phyloP scores from a whole-genome alignment of 2,329 filamentous ascomycete species.

The Alternaria postmessia region DNA sequence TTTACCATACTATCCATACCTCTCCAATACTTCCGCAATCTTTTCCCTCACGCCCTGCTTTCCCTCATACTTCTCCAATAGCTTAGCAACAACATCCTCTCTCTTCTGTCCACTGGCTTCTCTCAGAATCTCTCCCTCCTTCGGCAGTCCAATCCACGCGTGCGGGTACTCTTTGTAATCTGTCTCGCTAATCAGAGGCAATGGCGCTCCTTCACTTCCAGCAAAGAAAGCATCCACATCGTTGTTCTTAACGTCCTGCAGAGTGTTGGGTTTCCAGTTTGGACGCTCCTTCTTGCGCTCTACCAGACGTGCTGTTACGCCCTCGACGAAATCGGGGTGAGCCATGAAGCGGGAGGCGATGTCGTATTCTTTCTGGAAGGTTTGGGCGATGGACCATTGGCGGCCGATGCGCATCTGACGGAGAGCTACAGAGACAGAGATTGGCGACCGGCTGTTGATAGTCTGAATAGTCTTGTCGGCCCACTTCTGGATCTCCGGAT shows the following conservation, averaged over 20 bases:
- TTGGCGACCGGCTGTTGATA: constrained; percentile 81
- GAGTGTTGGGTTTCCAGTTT: constrained; percentile 76
- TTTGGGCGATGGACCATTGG: constrained; percentile 81
- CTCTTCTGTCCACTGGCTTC: constrained; percentile 48
- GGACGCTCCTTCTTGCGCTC: constrained; percentile 72
- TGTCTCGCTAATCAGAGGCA: constrained; percentile 68
- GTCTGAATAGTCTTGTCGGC: constrained; percentile 78
- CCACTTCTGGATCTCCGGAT: constrained; percentile 69
- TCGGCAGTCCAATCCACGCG: constrained; percentile 73
- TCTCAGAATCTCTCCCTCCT: constrained; percentile 67
- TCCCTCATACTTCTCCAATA: constrained; percentile 53
- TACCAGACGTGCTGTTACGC: constrained; percentile 82
- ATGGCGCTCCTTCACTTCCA: constrained; percentile 29
- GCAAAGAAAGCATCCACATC: constrained; percentile 75
- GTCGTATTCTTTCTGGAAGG: constrained; percentile 85
- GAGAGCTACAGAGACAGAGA: constrained; percentile 82
- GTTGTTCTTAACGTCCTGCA: constrained; percentile 70
- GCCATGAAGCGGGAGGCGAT: constrained; percentile 90
- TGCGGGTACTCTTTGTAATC: constrained; percentile 80
- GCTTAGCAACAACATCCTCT: constrained; percentile 51
- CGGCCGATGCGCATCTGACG: constrained; percentile 80
- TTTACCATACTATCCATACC: constrained; percentile 13
- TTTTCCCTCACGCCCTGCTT: constrained; percentile 65
- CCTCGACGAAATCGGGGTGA: constrained; percentile 89
- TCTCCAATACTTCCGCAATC: constrained; percentile 67